Base-by-base conservation (phyloP, 371 early-diverging fungal species). In the Lichtheimia hyalospora region DNA sequence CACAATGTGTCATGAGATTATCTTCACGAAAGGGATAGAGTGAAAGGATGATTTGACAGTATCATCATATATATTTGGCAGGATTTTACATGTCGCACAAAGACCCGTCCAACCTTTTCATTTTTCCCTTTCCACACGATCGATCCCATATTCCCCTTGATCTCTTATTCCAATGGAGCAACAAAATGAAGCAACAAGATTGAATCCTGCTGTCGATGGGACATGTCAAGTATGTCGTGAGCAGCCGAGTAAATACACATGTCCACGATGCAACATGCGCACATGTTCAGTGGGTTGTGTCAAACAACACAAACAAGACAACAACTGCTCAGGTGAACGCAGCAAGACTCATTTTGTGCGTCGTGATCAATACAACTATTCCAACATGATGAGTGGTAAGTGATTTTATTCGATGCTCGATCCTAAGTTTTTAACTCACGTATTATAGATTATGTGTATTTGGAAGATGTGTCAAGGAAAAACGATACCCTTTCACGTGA, bases 221-320 rank as follows among this genome's bases (percentile, higher is more conserved):
- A 16, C 14, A 0, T 64, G 64, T 46, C 60, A 64, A 60, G 53
- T 64, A 34, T 85, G 85, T 41, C 54, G 73, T 20, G 13, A 21
- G 0, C 51, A 62, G 21, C 54, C 67, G 5, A 73, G 70, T 57
- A 88, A 86, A 54, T 90, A 90, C 74, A 86, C 80, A 54, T 91
- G 91, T 60, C 91, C 91, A 8, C 76, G 85, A 5, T 91, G 91
- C 56, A 51, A 67, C 16, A 59, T 69, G 34, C 81, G 76, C 23
- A 84, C 89, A 0, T 91, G 91, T 57, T 91, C 88, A 1, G 63
- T 89, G 14, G 66, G 57, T 3, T 91, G 91, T 64, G 84, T 88
- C 12, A 82, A 84, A 52, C 62, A 71, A 23, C 91, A 91, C 69
- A 91, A 89, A 54, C 44, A 56, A 16, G 67, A 80, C 28, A 72